Percentiles rank a stretch among this genome's conserved stretches.
phyloP scores from a whole-genome alignment of 202 grass and related monocot genomes.

The Digitaria exilis region DNA sequence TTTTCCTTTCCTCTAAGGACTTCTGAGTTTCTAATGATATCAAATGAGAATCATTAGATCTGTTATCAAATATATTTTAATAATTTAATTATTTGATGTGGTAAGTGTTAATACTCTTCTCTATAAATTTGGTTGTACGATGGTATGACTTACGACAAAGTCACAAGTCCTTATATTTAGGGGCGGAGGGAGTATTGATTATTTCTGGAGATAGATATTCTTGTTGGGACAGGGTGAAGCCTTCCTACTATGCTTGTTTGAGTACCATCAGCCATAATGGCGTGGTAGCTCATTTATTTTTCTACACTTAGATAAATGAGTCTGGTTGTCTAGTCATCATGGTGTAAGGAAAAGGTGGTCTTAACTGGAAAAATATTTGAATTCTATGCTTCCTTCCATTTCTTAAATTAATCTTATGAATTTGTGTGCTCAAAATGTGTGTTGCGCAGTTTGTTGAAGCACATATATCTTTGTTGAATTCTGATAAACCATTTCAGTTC shows the following conservation, averaged over 20 bases:
- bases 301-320: neutral
- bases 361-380: neutral
- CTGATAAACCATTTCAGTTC: neutral
- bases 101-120: too few relatives aligned
- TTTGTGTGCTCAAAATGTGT: conserved; percentile 8
- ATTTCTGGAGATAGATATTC: neutral
- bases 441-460: neutral
- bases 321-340: neutral
- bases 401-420: conserved; percentile 30
- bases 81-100: too few relatives aligned
- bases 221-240: neutral
- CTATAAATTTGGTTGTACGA: too few relatives aligned
- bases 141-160: too few relatives aligned
- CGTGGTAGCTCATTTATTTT: neutral
- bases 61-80: too few relatives aligned
- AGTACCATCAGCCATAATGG: neutral
- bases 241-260: neutral
- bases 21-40: too few relatives aligned
- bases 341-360: neutral
- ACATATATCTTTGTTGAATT: neutral
- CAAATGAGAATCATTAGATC: too few relatives aligned
- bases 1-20: too few relatives aligned
- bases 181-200: neutral
- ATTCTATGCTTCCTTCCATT: neutral
- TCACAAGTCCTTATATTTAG: too few relatives aligned